Evolutionary conservation across 2,329 filamentous ascomycete genomes (phyloP).

Genomic region (Pseudogymnoascus pannorum): DNA sequence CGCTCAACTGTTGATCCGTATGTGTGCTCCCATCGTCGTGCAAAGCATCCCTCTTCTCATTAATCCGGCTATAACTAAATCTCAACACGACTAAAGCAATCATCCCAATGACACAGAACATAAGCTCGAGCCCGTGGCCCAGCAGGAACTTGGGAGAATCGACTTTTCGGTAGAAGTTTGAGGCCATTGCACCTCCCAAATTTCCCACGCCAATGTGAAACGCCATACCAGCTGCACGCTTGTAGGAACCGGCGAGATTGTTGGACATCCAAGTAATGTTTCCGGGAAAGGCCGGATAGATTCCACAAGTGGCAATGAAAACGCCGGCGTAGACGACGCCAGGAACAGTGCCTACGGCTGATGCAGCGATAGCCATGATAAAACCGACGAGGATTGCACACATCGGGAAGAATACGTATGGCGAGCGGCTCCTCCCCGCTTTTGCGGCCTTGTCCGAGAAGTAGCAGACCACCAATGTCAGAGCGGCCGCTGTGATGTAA

Average conservation of each 20-base stretch:
- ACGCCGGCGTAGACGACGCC: slow-evolving; percentile 39
- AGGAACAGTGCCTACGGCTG: slow-evolving; percentile 27
- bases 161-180: slow-evolving; percentile 58
- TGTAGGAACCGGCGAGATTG: slow-evolving; percentile 49
- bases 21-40: slow-evolving; percentile 29
- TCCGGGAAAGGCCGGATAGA: slow-evolving; percentile 38
- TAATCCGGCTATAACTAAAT: slow-evolving; percentile 38
- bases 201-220: slow-evolving; percentile 57
- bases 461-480: slow-evolving; percentile 47
- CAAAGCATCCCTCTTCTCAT: slow-evolving; percentile 38
- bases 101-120: slow-evolving; percentile 40
- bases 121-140: slow-evolving; percentile 44
- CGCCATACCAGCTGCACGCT: slow-evolving; percentile 55
- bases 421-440: slow-evolving; percentile 31
- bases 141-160: slow-evolving; percentile 43
- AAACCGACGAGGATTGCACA: slow-evolving; percentile 49
- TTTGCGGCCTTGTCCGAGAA: slow-evolving; percentile 47
- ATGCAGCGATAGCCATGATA: slow-evolving; percentile 38
- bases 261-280: slow-evolving; percentile 48
- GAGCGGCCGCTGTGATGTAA: slow-evolving; percentile 55
- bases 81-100: slow-evolving; percentile 39
- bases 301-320: slow-evolving; percentile 37
- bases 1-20: slow-evolving; percentile 38
- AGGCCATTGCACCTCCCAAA: slow-evolving; percentile 56
- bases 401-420: slow-evolving; percentile 49